A percentile compares a stretch with the other conserved stretches of the same genome.
Evolutionary conservation across 78 protist genomes (phyloP).

Genomic region (Dictyostelium purpureum): DNA sequence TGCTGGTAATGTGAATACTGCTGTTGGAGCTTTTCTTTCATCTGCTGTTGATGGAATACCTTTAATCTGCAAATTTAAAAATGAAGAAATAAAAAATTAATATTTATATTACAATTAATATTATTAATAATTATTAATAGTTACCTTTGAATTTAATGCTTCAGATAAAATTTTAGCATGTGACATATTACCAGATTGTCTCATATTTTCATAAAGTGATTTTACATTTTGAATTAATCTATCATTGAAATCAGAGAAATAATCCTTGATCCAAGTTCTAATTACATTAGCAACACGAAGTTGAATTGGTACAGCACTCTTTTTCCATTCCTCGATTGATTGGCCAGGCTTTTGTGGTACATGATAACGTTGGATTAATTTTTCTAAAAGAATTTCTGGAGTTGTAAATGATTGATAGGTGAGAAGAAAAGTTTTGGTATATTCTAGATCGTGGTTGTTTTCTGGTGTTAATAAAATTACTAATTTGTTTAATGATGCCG

Average conservation of each 20-base stretch:
- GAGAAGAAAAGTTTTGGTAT: conserved; percentile 56
- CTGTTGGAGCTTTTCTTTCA: not conserved
- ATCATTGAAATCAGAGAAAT: conserved; percentile 67
- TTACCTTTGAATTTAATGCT: conserved; percentile 13
- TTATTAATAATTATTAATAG: too few species aligned
- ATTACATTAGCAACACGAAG: conserved; percentile 69
- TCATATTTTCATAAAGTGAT: conserved; percentile 32
- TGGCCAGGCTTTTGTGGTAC: conserved; percentile 53
- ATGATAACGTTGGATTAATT: conserved; percentile 74
- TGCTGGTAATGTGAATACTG: conserved; percentile 49
- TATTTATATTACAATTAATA: too few species aligned
- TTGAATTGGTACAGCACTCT: conserved; percentile 62
- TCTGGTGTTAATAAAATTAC: conserved; percentile 66
- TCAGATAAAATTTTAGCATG: conserved; percentile 1
- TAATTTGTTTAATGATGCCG: conserved; percentile 60
- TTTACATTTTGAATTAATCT: conserved; percentile 52
- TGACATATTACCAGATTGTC: not conserved
- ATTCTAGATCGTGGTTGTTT: conserved; percentile 69
- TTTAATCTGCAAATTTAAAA: conserved; percentile 12
- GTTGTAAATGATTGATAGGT: conserved; percentile 85
- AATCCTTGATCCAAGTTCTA: conserved; percentile 61
- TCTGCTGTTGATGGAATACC: conserved; percentile 3
- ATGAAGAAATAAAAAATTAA: not conserved
- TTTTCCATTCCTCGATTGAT: conserved; percentile 43
- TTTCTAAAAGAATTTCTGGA: conserved; percentile 69